A percentile compares a stretch with the other conserved stretches of the same genome.
phyloP scores from a whole-genome alignment of 176 grass and related monocot genomes.

The Musa acuminata region DNA sequence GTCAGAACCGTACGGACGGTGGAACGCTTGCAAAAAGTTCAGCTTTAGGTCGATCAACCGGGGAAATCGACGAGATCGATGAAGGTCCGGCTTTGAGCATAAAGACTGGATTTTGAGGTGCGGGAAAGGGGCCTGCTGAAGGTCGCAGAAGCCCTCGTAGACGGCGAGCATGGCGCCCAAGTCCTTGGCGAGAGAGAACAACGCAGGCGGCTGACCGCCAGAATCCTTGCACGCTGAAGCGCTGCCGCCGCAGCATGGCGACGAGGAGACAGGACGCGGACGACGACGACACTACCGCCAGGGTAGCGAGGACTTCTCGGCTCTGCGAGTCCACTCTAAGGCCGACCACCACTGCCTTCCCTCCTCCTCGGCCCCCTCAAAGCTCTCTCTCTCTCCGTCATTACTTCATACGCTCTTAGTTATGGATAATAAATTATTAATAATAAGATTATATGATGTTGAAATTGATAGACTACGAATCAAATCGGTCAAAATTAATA shows the following conservation, averaged over 20 bases:
- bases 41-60: conserved; percentile 76
- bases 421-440: too few relatives aligned
- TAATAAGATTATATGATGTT: too few relatives aligned
- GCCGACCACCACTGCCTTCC: conserved; percentile 58
- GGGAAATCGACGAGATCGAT: neutral
- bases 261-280: conserved; percentile 43
- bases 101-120: neutral
- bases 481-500: too few relatives aligned
- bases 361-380: conserved; percentile 10
- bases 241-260: neutral
- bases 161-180: conserved; percentile 75
- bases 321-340: conserved; percentile 55
- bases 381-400: neutral
- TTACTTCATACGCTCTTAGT: too few relatives aligned
- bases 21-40: conserved; percentile 72
- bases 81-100: neutral
- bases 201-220: neutral
- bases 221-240: neutral
- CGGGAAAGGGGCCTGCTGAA: conserved; percentile 63
- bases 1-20: conserved; percentile 64
- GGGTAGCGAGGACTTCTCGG: conserved; percentile 63
- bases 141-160: conserved; percentile 79
- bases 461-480: too few relatives aligned
- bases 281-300: conserved; percentile 61
- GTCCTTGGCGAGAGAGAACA: conserved; percentile 26